Percentiles rank a stretch among this genome's conserved stretches.
phyloP scores from a whole-genome alignment of 176 grass and related monocot species.

The Zea luxurians region DNA sequence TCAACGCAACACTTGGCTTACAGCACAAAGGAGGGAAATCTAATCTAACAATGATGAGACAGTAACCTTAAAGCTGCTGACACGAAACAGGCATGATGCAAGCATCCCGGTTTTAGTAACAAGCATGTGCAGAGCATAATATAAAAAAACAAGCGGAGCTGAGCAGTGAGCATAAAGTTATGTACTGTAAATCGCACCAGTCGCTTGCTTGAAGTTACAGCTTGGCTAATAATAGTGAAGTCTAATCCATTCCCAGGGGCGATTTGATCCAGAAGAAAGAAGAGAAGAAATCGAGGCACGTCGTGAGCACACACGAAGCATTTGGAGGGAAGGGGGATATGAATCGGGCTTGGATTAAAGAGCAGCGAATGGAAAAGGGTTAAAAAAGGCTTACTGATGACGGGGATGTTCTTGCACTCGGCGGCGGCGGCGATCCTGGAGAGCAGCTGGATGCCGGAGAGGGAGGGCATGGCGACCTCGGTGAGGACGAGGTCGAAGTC shows the following conservation, averaged over 20 bases:
- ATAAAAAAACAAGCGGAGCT: not conserved
- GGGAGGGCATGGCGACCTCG: constrained; percentile 87
- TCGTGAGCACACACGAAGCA: not conserved
- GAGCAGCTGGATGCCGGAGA: constrained; percentile 86
- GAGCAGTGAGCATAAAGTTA: constrained; percentile 6
- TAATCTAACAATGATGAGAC: constrained; percentile 4
- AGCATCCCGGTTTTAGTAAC: not conserved
- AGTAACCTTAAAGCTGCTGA: not conserved
- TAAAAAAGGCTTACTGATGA: constrained; percentile 68
- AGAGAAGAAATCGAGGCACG: not conserved
- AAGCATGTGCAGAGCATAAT: not conserved
- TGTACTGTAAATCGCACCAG: not conserved
- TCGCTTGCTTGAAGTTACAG: constrained; percentile 12
- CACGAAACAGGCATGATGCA: not conserved
- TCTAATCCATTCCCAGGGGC: not conserved
- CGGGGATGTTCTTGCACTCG: constrained; percentile 94
- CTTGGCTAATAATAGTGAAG: not conserved
- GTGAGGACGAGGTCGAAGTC: constrained; percentile 92
- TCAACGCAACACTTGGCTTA: too few species aligned
- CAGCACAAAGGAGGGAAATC: not conserved
- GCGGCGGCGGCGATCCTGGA: constrained; percentile 62
- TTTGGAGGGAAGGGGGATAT: not conserved
- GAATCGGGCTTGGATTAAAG: not conserved
- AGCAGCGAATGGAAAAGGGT: not conserved
- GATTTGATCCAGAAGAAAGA: not conserved